Conservation (phyloP, 805 yeast species). For the Diddensiella transvaalensis region DNA sequence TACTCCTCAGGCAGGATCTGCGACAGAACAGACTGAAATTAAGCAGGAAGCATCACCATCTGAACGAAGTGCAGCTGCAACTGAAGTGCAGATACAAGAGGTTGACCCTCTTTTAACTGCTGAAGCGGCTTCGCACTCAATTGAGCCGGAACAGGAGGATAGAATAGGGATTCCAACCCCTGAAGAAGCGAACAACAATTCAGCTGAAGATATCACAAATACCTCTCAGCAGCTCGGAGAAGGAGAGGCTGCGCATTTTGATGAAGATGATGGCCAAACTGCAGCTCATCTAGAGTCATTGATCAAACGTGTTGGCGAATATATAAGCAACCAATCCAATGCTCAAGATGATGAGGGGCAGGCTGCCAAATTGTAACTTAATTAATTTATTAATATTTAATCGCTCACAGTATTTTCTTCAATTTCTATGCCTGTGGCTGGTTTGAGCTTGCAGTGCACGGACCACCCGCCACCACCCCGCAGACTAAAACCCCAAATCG, state of each 20-base stretch:
- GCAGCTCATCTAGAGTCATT: slow-evolving; percentile 26
- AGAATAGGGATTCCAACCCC: background rate
- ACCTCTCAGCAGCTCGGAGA: background rate
- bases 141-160: no score
- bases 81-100: background rate
- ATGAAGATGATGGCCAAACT: slow-evolving; percentile 11
- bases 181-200: no score
- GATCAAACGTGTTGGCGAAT: slow-evolving; percentile 30
- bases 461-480: background rate
- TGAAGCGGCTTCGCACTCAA: no score
- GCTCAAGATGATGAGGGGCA: no score
- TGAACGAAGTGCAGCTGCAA: background rate
- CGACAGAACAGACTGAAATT: background rate
- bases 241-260: background rate
- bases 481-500: no score
- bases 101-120: background rate
- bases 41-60: background rate
- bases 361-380: no score
- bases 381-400: no score
- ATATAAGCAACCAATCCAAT: slow-evolving; percentile 22
- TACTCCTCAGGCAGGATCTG: background rate
- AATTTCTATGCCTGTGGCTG: background rate
- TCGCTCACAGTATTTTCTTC: no score
- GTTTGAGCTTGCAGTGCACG: background rate
- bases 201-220: background rate